Conservation (phyloP, 441 rosid species). For the Bruguiera hainesii region DNA sequence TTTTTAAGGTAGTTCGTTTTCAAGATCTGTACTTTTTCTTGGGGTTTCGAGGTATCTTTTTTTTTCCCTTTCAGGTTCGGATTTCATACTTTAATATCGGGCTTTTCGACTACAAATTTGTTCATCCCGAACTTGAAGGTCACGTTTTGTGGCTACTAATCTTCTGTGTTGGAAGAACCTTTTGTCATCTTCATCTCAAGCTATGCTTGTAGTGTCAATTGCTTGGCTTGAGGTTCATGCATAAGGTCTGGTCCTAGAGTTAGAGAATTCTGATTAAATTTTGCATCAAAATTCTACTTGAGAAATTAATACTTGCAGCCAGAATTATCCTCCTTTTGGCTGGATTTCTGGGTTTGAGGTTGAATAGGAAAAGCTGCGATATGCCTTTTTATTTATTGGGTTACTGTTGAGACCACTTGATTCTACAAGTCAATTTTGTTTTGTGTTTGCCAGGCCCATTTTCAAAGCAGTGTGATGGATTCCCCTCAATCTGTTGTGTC, state of each 20-base stretch:
- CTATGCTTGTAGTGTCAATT: constrained; percentile 7
- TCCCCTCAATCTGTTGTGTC: constrained; percentile 96
- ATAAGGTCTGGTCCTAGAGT: not conserved
- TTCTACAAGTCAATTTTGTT: constrained; percentile 10
- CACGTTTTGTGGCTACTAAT: not conserved
- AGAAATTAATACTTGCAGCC: not conserved
- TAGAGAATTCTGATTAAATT: not conserved
- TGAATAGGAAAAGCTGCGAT: not conserved
- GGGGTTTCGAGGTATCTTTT: not conserved
- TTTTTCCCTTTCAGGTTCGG: not conserved
- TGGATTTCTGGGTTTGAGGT: not conserved
- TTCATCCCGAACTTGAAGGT: not conserved
- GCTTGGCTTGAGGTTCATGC: constrained; percentile 3
- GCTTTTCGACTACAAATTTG: too few species aligned
- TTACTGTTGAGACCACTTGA: constrained; percentile 10
- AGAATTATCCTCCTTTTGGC: constrained; percentile 8
- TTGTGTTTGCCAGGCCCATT: constrained; percentile 34
- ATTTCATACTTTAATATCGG: constrained; percentile 1
- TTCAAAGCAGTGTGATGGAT: constrained; percentile 52
- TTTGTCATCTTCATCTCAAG: not conserved
- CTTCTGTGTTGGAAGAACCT: not conserved
- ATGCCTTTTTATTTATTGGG: not conserved
- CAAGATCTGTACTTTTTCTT: not conserved
- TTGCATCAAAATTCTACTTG: not conserved
- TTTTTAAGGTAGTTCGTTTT: not conserved